Conservation (phyloP, 2,329 filamentous ascomycete species). For the Epichloe typhina region DNA sequence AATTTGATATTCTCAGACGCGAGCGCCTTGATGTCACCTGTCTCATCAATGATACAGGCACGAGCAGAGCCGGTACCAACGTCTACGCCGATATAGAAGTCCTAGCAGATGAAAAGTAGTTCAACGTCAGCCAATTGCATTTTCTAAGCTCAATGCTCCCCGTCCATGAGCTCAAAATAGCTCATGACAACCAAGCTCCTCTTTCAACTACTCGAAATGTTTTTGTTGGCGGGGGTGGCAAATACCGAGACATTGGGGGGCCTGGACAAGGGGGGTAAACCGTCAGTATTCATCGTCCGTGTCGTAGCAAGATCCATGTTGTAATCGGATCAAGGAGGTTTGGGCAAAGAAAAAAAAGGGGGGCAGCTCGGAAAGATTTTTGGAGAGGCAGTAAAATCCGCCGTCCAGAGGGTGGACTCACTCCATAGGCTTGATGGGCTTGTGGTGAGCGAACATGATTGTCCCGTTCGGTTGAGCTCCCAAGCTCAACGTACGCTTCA, state of each 20-base stretch:
- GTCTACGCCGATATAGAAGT: slow-evolving; percentile 73
- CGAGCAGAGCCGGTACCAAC: slow-evolving; percentile 92
- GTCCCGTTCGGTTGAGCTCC: slow-evolving; percentile 2
- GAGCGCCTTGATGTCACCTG: slow-evolving; percentile 72
- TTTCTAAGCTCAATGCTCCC: not conserved
- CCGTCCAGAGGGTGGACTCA: slow-evolving; percentile 13
- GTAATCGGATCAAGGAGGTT: not conserved
- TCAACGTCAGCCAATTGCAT: not conserved
- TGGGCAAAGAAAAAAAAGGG: not conserved
- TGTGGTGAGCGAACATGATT: slow-evolving; percentile 24
- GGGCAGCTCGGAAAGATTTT: too few relatives aligned
- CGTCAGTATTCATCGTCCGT: slow-evolving; percentile 11
- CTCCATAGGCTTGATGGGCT: slow-evolving; percentile 26
- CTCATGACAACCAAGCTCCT: not conserved
- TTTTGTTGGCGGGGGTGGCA: not conserved
- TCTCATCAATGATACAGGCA: slow-evolving; percentile 86
- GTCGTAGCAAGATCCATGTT: slow-evolving; percentile 4
- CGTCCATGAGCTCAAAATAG: not conserved
- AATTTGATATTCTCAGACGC: slow-evolving; percentile 65
- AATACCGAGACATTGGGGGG: slow-evolving; percentile 22
- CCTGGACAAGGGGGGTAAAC: slow-evolving; percentile 16
- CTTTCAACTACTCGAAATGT: not conserved
- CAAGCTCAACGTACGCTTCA: slow-evolving; percentile 2
- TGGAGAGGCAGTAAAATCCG: not conserved
- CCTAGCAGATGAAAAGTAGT: slow-evolving; percentile 19